Evolutionary conservation across 2,329 filamentous ascomycete species (phyloP), one percentile per base, ranked within the genome.

Genomic region (Aspergillaceae sp.): DNA sequence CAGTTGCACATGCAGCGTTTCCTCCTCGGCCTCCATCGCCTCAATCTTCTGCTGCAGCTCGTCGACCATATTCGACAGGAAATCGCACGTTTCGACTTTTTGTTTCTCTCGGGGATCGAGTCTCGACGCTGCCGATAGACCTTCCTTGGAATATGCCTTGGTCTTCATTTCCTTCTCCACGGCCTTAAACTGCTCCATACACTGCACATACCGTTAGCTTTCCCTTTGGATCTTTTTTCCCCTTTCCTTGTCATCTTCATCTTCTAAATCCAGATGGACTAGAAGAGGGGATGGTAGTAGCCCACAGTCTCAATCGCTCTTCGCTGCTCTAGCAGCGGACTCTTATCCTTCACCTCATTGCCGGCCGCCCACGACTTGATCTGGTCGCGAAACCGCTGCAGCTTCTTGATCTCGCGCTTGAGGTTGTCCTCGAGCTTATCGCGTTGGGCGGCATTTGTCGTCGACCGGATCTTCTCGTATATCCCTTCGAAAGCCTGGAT

Each of bases 101-200:
- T 94, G 91, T 67, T 94, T 88, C 68, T 97, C 92, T 66, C 90
- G 94, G n/a, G 92, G 92, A 71, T 98, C 92, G 53, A 97, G 78
- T 69, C 94, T 94, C 43, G 88, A 84, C 28, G 89, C 88, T 44
- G 91, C 87, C 53, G 87, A 92, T 54, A 98, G 74, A 40, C 92
- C 92, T 71, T 97, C 92, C 75, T 98, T 97, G 51, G 92, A 97
- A 72, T 95, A 98, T 51, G 92, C 92, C 70, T 98, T 98, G 47
- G 92, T 98, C 77, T 98, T 98, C 92, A 98, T 97, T 62, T 95
- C 92, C 76, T 98, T 98, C 71, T 98, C 92, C 44, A 98, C 92
- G n/a, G 90, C 91, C 74, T 98, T 98, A 80, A 98, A 98, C 62
- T 88, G 89, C 73, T 98, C 92, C 92, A 98, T 98, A 72, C 67